These are phyloP conservation scores for Davidsoniella virescens DNA, from an alignment of 2,329 filamentous ascomycete species.

Conservation along the genomic window DNA sequence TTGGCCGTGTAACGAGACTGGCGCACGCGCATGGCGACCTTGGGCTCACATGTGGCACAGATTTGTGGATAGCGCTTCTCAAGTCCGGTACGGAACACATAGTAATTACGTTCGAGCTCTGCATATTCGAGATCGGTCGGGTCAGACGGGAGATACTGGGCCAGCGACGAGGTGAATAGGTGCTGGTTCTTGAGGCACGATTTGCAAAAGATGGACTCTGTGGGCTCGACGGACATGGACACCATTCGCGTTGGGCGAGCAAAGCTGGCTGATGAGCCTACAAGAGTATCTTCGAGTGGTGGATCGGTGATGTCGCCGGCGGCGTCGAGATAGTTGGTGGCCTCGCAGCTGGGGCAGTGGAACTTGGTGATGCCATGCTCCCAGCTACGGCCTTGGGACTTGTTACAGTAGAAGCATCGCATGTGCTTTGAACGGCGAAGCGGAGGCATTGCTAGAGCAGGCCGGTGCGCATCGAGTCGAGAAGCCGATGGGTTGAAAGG, in stretches of 20 bases:
- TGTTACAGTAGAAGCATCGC: constrained; percentile 73
- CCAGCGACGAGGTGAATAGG: constrained; percentile 56
- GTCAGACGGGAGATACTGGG: constrained; percentile 59
- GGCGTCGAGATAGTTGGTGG: constrained; percentile 77
- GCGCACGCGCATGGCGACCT: constrained; percentile 52
- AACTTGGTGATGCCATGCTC: constrained; percentile 47
- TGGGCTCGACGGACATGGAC: constrained; percentile 18
- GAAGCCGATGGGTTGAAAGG: too few relatives aligned
- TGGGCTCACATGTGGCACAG: constrained; percentile 63
- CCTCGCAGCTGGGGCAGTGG: constrained; percentile 62
- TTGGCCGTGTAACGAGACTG: constrained; percentile 66
- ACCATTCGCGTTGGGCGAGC: constrained; percentile 15
- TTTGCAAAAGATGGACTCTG: constrained; percentile 45
- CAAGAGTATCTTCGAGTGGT: constrained; percentile 43
- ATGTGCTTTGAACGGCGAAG: constrained; percentile 30
- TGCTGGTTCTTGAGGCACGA: constrained; percentile 82
- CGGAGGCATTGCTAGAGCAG: constrained; percentile 24
- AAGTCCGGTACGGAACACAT: constrained; percentile 52
- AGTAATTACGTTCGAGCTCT: constrained; percentile 51
- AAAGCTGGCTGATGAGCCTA: constrained; percentile 16
- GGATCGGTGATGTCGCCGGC: constrained; percentile 86
- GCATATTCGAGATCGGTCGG: constrained; percentile 50
- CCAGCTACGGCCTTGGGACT: constrained; percentile 43
- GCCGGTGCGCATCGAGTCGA: too few relatives aligned
- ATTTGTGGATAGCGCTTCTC: constrained; percentile 80